Conservation (phyloP, 257 asterid species). For the Echium plantagineum region DNA sequence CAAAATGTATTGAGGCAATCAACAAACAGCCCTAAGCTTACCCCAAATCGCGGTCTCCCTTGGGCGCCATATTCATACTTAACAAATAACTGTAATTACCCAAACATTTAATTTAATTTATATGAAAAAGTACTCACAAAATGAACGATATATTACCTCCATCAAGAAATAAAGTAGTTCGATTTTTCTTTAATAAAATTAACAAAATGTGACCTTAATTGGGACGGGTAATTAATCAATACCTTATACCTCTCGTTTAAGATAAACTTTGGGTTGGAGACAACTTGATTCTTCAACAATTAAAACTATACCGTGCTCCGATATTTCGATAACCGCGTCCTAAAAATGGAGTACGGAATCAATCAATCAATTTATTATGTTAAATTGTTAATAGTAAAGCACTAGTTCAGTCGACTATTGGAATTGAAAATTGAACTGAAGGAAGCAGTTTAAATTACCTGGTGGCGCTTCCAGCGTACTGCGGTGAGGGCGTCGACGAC, state of each 20-base stretch:
- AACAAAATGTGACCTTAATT: too few species aligned
- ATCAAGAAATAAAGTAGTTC: too few species aligned
- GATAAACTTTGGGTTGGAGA: constrained; percentile 92
- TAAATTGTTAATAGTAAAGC: too few species aligned
- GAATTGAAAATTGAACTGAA: too few species aligned
- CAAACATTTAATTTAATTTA: background rate
- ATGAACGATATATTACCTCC: too few species aligned
- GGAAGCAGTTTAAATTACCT: constrained; percentile 24
- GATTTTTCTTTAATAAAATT: too few species aligned
- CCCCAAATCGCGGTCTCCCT: constrained; percentile 90
- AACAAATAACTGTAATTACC: constrained; percentile 45
- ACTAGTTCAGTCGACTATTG: too few species aligned
- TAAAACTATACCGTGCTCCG: constrained; percentile 86
- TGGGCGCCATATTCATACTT: constrained; percentile 60
- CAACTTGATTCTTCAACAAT: constrained; percentile 87
- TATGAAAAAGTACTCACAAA: too few species aligned
- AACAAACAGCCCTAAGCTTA: constrained; percentile 78
- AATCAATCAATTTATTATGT: too few species aligned
- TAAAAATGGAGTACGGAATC: constrained; percentile 14
- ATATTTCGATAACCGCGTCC: constrained; percentile 79
- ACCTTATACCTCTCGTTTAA: constrained; percentile 92
- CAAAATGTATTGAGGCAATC: constrained; percentile 83
- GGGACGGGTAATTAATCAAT: too few species aligned
- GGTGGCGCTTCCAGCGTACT: constrained; percentile 90
- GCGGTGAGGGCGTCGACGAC: constrained; percentile 83